Base-by-base conservation (phyloP, 2,329 filamentous ascomycete species). In the Colletotrichum cuscutae region DNA sequence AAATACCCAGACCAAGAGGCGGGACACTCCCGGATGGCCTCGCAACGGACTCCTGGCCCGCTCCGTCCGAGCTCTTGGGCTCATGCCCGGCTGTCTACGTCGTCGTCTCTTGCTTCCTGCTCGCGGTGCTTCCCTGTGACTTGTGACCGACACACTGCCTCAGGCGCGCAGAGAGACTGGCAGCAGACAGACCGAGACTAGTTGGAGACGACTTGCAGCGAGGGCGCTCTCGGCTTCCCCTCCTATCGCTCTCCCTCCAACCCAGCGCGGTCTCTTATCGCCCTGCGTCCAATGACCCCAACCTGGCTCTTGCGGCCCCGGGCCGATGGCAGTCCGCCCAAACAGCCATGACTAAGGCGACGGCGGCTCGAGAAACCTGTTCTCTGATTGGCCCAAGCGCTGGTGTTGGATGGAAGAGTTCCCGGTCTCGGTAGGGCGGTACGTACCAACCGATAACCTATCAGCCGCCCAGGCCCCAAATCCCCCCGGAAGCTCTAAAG, bases 41-140 rank as follows among this genome's bases (percentile, higher is more conserved):
- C 28, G 49, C 71, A 32, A 71, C 70, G 54, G 64, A 26, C 70
- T 61, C 70, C 70, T 72, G 66, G 70, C 58, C 64, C 37, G 26
- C 54, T 61, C 28, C n/a, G 56, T n/a, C 54, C 42, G 42, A 30
- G 68, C 30, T 32, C 32, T 70, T 70, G 68, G 68, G 54, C 54
- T 70, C 37, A 30, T 35, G 54, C 42, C n/a, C 24, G 35, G 42
- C 30, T 35, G 42, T 57, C 32, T 52, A 35, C 57, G 22, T 28
- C 32, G 32, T 24, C 12, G 8, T 28, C 35, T 37, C 22, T 19
- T 9, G 24, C 11, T 32, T 58, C 56, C 13, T 26, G 13, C 56
- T 56, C 42, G 56, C 49, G 46, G 63, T 56, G 68, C 57, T n/a
- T 62, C 46, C 30, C 46, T 32, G n/a, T 30, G 28, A 54, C 15